Evolutionary conservation across 2,329 filamentous ascomycete genomes (phyloP).

Genomic region (Neonectria sp.): DNA sequence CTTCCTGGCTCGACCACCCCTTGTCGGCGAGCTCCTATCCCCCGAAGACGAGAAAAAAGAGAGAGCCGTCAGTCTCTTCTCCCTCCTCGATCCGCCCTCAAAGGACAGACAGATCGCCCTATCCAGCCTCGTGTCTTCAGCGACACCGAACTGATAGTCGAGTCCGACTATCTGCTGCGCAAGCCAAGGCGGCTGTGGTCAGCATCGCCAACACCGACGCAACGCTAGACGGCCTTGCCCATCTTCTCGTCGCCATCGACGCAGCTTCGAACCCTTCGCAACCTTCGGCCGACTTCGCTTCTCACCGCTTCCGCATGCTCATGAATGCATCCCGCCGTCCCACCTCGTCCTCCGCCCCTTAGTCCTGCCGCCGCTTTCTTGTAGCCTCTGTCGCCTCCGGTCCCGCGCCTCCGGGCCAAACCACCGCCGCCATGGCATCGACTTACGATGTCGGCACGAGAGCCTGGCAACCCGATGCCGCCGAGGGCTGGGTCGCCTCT

Average conservation of each 20-base stretch:
- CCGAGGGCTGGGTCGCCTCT: conserved; percentile 97
- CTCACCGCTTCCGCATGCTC: conserved; percentile 41
- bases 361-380: conserved; percentile 41
- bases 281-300: conserved; percentile 39
- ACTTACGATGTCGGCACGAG: conserved; percentile 96
- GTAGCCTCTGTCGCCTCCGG: conserved; percentile 43
- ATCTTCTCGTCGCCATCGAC: conserved; percentile 26
- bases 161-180: conserved; percentile 16
- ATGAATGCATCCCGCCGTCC: conserved; percentile 50
- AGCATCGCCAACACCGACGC: conserved; percentile 15
- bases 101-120: conserved; percentile 12
- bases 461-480: conserved; percentile 97
- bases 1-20: conserved; percentile 43
- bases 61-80: conserved; percentile 34
- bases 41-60: conserved; percentile 32
- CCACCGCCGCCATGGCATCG: conserved; percentile 80
- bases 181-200: conserved; percentile 21
- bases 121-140: conserved; percentile 10
- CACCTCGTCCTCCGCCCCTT: conserved; percentile 38
- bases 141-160: conserved; percentile 26
- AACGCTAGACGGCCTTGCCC: conserved; percentile 11
- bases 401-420: conserved; percentile 46
- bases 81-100: conserved; percentile 28
- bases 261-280: conserved; percentile 14
- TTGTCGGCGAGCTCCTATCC: conserved; percentile 42